A percentile compares a stretch with the other conserved stretches of the same genome.
Evolutionary conservation across 2,329 filamentous ascomycete genomes (phyloP).

Genomic region (Colletotrichum sp.): DNA sequence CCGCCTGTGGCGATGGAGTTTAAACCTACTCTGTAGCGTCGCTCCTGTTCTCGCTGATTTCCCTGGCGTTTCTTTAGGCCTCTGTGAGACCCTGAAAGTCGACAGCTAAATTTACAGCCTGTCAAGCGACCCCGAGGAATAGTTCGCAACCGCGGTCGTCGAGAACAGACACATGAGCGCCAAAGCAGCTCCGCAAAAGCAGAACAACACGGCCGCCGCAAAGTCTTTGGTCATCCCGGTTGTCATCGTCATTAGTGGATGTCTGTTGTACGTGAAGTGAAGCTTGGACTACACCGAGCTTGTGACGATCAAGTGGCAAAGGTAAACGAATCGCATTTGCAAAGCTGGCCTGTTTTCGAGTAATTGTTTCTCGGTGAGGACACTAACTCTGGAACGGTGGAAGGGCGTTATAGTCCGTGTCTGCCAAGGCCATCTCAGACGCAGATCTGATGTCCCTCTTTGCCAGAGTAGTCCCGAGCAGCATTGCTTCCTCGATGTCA

Average conservation of each 20-base stretch:
- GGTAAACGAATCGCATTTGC: background rate
- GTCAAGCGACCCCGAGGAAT: background rate
- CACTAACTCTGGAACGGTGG: background rate
- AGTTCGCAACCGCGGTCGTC: background rate
- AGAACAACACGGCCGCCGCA: background rate
- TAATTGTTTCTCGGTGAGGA: background rate
- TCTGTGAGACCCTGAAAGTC: too few species aligned
- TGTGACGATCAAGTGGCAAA: background rate
- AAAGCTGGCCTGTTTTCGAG: background rate
- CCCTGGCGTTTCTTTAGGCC: background rate
- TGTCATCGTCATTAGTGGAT: background rate
- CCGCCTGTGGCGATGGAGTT: background rate
- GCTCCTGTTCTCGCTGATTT: background rate
- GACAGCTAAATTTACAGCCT: background rate
- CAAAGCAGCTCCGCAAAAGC: background rate
- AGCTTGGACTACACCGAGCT: background rate
- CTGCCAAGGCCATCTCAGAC: background rate
- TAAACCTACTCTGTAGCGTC: background rate
- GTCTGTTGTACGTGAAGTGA: background rate
- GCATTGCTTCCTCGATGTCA: background rate
- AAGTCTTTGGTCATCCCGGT: background rate
- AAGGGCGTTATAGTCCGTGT: background rate
- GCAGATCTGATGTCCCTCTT: background rate
- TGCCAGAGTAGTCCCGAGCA: background rate
- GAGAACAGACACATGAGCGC: background rate